phyloP scores from a whole-genome alignment of 202 grass and related monocot genomes.

The Carex arenaria region DNA sequence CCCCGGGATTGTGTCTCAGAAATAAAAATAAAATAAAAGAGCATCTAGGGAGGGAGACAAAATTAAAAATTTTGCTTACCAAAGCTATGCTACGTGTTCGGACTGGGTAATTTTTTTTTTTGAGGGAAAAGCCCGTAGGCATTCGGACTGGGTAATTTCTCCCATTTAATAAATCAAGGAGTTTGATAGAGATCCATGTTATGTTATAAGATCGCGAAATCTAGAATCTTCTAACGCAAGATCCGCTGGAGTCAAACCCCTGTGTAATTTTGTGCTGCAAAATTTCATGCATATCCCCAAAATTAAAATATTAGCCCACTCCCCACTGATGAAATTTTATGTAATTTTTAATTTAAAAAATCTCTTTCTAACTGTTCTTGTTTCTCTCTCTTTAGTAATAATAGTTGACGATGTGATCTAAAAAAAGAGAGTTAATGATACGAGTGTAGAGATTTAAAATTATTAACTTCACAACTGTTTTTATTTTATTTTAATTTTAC shows the following conservation, averaged over 20 bases:
- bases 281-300: neutral
- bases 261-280: neutral
- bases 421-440: no score
- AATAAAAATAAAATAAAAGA: neutral
- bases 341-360: no score
- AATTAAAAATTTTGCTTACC: neutral
- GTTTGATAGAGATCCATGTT: neutral
- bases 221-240: neutral
- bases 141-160: neutral
- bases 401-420: no score
- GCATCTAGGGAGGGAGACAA: neutral
- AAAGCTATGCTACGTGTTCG: neutral
- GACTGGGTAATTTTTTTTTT: no score
- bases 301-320: neutral
- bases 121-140: no score
- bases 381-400: no score
- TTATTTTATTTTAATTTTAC: no score
- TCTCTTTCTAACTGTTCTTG: no score
- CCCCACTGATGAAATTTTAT: neutral
- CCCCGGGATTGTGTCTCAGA: neutral
- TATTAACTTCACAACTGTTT: no score
- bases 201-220: neutral
- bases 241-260: neutral
- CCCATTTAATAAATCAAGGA: neutral
- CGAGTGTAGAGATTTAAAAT: no score